Conservation (phyloP, 192 early-diverging fungal species). For the Mortierella alpina region DNA sequence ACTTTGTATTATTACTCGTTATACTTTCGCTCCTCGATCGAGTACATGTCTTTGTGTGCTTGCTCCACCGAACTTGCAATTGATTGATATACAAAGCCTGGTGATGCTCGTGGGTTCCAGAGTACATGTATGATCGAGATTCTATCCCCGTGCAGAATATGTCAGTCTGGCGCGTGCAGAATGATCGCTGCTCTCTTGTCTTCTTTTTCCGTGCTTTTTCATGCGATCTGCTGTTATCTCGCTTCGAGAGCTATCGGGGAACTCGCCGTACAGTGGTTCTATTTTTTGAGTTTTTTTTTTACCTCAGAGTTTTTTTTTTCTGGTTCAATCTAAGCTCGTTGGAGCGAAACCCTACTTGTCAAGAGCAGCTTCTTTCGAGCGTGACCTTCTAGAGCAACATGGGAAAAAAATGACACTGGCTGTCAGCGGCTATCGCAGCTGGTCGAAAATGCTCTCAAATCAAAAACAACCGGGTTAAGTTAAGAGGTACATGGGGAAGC, state of each 20-base stretch:
- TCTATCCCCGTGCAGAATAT: too few species aligned
- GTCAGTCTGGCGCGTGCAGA: too few species aligned
- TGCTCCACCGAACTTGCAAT: too few species aligned
- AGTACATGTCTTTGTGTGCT: too few species aligned
- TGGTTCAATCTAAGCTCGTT: conserved; percentile 22
- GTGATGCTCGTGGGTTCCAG: too few species aligned
- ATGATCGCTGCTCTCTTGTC: background rate
- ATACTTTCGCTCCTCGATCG: background rate
- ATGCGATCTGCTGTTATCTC: background rate
- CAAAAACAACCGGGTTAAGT: background rate
- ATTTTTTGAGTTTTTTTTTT: background rate
- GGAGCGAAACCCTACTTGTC: conserved; percentile 33
- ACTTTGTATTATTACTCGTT: conserved; percentile 2
- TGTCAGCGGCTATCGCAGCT: too few species aligned
- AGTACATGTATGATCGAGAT: too few species aligned
- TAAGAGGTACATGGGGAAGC: background rate
- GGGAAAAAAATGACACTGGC: conserved; percentile 15
- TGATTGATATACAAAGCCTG: too few species aligned
- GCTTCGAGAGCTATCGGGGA: too few species aligned
- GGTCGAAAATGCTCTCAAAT: conserved; percentile 8
- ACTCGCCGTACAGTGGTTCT: too few species aligned
- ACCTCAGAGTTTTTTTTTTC: background rate
- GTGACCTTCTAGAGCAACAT: conserved; percentile 36
- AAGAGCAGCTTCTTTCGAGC: conserved; percentile 23
- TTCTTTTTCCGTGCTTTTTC: conserved; percentile 4